Evolutionary conservation across 805 yeast species (phyloP).

Genomic region (Kazachstania africana): DNA sequence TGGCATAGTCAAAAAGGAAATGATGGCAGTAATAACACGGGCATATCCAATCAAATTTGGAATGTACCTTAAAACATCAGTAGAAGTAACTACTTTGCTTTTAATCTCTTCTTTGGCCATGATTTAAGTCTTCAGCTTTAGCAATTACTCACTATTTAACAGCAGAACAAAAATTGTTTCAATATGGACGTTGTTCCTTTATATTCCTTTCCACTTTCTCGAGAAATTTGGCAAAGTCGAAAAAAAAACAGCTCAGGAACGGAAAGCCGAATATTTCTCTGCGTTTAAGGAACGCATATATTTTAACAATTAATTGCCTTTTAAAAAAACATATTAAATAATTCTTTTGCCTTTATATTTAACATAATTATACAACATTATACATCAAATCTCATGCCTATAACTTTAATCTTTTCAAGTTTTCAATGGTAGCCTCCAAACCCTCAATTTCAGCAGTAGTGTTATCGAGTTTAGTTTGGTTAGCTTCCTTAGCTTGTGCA

Average conservation of each 20-base stretch:
- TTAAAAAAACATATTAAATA: no score
- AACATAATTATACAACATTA: neutral
- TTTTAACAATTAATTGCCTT: no score
- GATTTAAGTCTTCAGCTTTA: neutral
- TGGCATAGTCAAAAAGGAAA: conserved; percentile 74
- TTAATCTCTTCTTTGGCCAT: no score
- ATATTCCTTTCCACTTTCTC: no score
- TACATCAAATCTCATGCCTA: conserved; percentile 11
- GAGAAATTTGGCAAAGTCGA: no score
- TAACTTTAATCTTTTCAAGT: conserved; percentile 69
- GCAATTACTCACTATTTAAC: conserved; percentile 1
- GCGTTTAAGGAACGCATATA: no score
- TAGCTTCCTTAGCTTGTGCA: conserved; percentile 68
- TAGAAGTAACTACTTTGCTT: no score
- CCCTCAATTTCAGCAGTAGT: conserved; percentile 82
- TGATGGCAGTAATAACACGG: conserved; percentile 69
- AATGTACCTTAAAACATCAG: conserved; percentile 60
- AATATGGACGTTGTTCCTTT: no score
- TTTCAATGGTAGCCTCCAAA: conserved; percentile 70
- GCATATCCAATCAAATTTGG: conserved; percentile 89
- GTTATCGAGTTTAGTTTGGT: conserved; percentile 54
- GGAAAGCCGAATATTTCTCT: no score
- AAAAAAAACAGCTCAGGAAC: no score
- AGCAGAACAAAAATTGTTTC: no score
- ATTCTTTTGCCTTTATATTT: neutral